A percentile compares a stretch with the other conserved stretches of the same genome.
These are phyloP conservation scores for Draba incana DNA, from an alignment of 345 rosid species.

Conservation along the genomic window DNA sequence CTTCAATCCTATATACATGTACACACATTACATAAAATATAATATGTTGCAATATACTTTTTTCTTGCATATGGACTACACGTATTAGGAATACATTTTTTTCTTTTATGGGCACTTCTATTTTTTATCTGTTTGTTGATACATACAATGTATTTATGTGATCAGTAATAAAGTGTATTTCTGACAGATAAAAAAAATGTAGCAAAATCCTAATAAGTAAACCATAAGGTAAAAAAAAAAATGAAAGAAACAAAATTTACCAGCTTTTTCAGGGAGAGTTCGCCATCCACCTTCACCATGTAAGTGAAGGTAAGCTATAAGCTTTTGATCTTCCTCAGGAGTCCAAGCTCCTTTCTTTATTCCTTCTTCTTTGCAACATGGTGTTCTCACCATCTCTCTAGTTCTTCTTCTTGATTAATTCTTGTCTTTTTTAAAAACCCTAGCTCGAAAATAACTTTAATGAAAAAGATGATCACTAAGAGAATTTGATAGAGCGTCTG, in stretches of 20 bases:
- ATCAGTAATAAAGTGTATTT: no score
- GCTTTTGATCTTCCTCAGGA: constrained; percentile 49
- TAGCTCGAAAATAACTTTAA: constrained; percentile 2
- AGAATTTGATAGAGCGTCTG: constrained; percentile 37
- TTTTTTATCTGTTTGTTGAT: no score
- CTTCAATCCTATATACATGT: constrained; percentile 39
- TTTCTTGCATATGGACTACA: no score
- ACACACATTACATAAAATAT: constrained; percentile 2
- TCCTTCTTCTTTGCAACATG: constrained; percentile 44
- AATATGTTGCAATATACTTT: no score
- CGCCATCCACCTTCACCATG: constrained; percentile 57
- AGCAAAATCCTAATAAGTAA: not conserved
- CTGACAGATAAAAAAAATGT: no score
- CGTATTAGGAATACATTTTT: no score
- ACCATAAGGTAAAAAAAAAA: not conserved
- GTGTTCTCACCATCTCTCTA: constrained; percentile 46
- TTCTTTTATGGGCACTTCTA: no score
- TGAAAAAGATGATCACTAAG: not conserved
- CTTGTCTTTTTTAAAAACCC: constrained; percentile 11
- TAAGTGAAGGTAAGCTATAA: constrained; percentile 38
- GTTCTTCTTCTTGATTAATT: constrained; percentile 11
- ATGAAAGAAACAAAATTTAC: constrained; percentile 20
- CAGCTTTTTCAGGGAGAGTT: constrained; percentile 52
- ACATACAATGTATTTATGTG: no score
- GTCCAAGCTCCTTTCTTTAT: constrained; percentile 57